Conservation (phyloP, 345 rosid genomes). For the Anastatica hierochuntica region DNA sequence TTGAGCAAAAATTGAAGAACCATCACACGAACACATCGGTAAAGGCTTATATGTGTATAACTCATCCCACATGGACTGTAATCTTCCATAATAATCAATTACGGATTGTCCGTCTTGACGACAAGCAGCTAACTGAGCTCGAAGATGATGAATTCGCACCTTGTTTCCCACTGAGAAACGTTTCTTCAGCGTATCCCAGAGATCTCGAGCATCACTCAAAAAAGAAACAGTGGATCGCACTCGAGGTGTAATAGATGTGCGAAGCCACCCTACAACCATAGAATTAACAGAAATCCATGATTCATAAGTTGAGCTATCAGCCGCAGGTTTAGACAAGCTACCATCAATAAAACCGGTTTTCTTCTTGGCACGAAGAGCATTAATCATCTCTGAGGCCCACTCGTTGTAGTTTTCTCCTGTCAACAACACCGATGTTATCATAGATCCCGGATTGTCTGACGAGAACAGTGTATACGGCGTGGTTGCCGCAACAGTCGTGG, state of each 20-base stretch:
- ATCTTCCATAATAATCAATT: background rate
- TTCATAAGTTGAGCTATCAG: background rate
- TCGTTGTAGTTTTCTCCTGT: background rate
- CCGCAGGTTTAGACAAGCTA: background rate
- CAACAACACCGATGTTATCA: background rate
- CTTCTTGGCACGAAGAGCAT: background rate
- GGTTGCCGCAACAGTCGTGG: too few species aligned
- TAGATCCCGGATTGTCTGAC: background rate
- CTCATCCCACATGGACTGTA: background rate
- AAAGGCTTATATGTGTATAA: background rate
- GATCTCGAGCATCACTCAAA: background rate
- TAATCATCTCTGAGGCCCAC: background rate
- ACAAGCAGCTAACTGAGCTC: background rate
- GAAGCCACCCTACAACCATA: background rate
- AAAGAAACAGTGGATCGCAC: background rate
- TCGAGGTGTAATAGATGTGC: background rate
- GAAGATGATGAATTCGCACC: background rate
- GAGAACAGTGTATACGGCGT: background rate
- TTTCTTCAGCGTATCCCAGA: background rate
- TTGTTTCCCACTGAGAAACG: background rate
- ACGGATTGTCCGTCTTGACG: background rate
- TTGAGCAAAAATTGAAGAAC: background rate
- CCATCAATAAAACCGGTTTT: background rate
- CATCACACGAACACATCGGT: background rate
- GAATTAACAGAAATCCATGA: background rate